Evolutionary conservation across 73 alveolate species (phyloP).

Genomic region (Paramecium primaurelia): DNA sequence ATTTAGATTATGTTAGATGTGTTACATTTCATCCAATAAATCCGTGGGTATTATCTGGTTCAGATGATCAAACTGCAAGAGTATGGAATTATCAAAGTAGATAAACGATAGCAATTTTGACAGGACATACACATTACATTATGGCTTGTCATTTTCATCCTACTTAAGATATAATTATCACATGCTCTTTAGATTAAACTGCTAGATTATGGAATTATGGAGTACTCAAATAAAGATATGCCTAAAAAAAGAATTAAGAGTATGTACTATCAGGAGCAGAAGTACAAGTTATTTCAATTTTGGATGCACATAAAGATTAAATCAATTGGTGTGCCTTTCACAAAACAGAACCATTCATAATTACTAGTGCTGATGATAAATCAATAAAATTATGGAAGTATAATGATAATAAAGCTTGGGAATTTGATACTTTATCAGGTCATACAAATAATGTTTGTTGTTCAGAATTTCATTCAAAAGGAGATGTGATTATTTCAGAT

Average conservation of each 20-base stretch:
- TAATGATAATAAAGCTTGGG: constrained; percentile 81
- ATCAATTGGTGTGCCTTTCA: constrained; percentile 92
- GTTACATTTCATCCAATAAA: constrained; percentile 96
- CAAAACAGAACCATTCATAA: constrained; percentile 73
- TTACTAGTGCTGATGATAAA: constrained; percentile 91
- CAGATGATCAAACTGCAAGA: constrained; percentile 78
- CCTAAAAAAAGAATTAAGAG: constrained; percentile 5
- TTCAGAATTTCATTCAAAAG: constrained; percentile 84
- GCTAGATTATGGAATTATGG: constrained; percentile 89
- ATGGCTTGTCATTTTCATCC: constrained; percentile 99
- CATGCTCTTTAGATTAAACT: constrained; percentile 96
- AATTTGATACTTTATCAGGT: constrained; percentile 85
- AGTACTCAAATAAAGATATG: not conserved
- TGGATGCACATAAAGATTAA: constrained; percentile 93
- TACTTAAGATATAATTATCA: constrained; percentile 89
- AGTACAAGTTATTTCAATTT: constrained; percentile 83
- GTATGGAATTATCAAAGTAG: constrained; percentile 98
- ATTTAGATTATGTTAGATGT: constrained; percentile 95
- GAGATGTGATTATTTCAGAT: constrained; percentile 79
- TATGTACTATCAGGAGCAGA: constrained; percentile 63
- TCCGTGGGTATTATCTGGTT: constrained; percentile 97
- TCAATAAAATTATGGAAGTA: constrained; percentile 85
- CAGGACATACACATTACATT: constrained; percentile 98
- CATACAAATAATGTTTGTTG: constrained; percentile 91
- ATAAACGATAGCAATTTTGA: constrained; percentile 76